Conservation (phyloP, 306 rosid species). For the Rosa multiflora region DNA sequence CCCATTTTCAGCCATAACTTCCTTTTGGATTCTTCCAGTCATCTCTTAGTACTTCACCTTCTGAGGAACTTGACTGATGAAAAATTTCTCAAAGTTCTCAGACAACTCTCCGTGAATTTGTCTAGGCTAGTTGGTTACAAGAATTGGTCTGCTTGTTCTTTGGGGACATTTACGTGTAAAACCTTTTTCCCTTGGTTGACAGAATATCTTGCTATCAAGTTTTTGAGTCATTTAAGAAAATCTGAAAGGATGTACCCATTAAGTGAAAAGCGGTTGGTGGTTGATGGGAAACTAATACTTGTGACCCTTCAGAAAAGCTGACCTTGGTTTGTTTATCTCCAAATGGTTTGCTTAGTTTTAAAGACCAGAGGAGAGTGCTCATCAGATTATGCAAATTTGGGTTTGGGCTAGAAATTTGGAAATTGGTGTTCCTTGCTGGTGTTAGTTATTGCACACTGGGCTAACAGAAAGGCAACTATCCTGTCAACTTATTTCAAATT, state of each 20-base stretch:
- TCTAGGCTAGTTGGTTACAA: neutral
- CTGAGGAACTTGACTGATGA: neutral
- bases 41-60: neutral
- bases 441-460: neutral
- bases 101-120: neutral
- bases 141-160: neutral
- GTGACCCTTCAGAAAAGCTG: neutral
- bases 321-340: neutral
- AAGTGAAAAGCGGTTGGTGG: neutral
- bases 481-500: neutral
- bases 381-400: neutral
- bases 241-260: neutral
- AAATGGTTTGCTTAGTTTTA: neutral
- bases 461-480: neutral
- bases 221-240: neutral
- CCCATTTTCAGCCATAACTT: neutral
- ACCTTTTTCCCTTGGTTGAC: neutral
- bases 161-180: neutral
- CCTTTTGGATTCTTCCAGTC: neutral
- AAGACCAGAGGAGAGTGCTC: neutral
- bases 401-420: conserved; percentile 4
- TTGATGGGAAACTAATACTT: neutral
- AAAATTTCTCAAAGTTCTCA: neutral
- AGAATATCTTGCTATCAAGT: neutral
- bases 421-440: neutral